Evolutionary conservation across 306 rosid species (phyloP), one percentile per base, ranked within the genome.

Genomic region (Luffa aegyptiaca): DNA sequence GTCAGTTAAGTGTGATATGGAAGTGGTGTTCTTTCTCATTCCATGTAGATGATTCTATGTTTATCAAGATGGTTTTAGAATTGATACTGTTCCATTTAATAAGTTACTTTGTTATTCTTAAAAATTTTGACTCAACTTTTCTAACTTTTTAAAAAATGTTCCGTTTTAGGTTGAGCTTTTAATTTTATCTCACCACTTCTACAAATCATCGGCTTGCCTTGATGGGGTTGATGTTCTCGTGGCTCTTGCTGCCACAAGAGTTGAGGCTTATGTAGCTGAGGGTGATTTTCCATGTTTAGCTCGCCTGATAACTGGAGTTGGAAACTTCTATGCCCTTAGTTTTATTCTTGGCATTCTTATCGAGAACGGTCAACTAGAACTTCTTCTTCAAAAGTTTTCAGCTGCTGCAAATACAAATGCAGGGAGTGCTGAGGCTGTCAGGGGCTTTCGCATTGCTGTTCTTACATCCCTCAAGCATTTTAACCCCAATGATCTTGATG

Each of bases 211-310:
- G 39, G 90, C 98, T 81, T 94, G 98, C 90, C 97, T 94, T 59
- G 98, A 94, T 83, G 98, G 98, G 83, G 98, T 92, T 81, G 98
- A 94, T 91, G 98, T 94, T 80, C 98, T 94, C 73, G 98, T 92
- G 70, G 91, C 98, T 84, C 98, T 94, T 83, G 98, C 98, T 70
- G 95, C 98, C 18, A 94, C 97, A 14, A 92, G 97, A 90, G 97
- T 94, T 42, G 98, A 94, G 41, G 94, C 93, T 68, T 94, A 94
- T 77, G 98, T 94, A 20, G 82, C 86, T 17, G 98, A 94, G 97
- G 98, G 97, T 79, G 98, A 94, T 84, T 94, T 94, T 85, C 52
- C 97, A 37, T 94, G 98, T 84, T 85, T 94, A 88, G 98, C 98
- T 84, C 97, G 97, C 80, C 90, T 94, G 75, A 94, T 92, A 84